These are phyloP conservation scores for Coemansia biformis DNA, from an alignment of 192 early-diverging fungal species.

Conservation along the genomic window DNA sequence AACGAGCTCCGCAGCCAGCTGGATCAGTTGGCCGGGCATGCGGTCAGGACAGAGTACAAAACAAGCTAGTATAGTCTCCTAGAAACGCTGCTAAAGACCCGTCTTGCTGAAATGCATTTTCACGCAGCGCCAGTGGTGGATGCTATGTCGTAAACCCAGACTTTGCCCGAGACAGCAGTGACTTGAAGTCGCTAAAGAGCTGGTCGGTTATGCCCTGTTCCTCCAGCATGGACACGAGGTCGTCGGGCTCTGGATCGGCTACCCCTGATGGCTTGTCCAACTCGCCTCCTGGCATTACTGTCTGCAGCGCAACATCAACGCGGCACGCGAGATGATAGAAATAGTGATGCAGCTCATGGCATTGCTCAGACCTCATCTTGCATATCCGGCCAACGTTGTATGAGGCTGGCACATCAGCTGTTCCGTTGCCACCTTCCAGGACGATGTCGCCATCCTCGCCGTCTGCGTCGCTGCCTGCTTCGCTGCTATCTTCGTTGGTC, in stretches of 20 bases:
- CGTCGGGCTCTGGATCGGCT: constrained; percentile 16
- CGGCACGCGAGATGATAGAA: constrained; percentile 20
- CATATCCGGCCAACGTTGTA: constrained; percentile 36
- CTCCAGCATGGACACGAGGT: constrained; percentile 35
- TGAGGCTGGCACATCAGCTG: background rate
- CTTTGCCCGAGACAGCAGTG: constrained; percentile 23
- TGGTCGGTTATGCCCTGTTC: constrained; percentile 14
- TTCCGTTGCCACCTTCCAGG: no score
- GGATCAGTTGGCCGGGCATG: constrained; percentile 6
- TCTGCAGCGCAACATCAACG: constrained; percentile 15
- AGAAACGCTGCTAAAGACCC: no score
- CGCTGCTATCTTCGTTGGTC: background rate
- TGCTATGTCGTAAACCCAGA: constrained; percentile 24
- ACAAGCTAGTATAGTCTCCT: no score
- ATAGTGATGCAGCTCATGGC: constrained; percentile 46
- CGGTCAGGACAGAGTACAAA: constrained; percentile 19
- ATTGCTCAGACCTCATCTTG: constrained; percentile 22
- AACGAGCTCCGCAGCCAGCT: constrained; percentile 12
- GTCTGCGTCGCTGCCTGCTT: constrained; percentile 5
- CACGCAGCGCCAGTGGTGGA: background rate
- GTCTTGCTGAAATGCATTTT: no score
- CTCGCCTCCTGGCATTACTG: background rate
- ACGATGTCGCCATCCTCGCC: background rate
- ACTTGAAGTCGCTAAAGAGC: constrained; percentile 25
- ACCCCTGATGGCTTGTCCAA: background rate